Base-by-base conservation (phyloP, 805 yeast species). In the Candida stauntonica region DNA sequence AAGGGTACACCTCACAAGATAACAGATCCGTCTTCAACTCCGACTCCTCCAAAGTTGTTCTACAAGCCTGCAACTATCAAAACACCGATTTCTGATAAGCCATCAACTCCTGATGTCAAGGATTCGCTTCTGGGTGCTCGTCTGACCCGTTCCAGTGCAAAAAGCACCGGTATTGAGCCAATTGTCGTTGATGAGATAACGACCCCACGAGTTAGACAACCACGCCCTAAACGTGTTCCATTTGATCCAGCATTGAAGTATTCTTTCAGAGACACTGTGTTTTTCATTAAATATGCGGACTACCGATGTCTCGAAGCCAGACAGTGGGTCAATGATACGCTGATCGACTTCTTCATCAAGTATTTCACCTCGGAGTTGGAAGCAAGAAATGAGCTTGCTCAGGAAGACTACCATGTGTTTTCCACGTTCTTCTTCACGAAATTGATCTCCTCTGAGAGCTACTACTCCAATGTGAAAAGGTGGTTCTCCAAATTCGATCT, bases 321-420 rank as follows among this genome's bases (percentile, higher is more conserved):
- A 33, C 86, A 84, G 45, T 91, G 95, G 89, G 75, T 93, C 34
- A 91, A 93, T 62, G 99, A 93, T 54, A 75, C 83, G 0, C 66
- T 93, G 35, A 81, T 93, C 39, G 96, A 87, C 58, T 91, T 91
- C 56, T 88, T 86, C 52, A 67, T 86, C 20, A 77, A 75, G 41
- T 81, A 70, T 54, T 74, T 72, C 46, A 67, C 76, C 7, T 75
- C 67, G 52, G 57, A 50, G 35, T 52, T 55, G 29, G 35, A 26
- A 4, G 29, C 50, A 38, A 32, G 59, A 36, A 33, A 42, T 44
- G 37, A 67, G 62, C 44, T 68, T 9, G 19, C 47, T n/a, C 42
- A 44, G 12, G 54, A 62, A 7, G 68, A 73, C 4, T 73, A 67
- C 2, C 69, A 73, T 50, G 68, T 88, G 2, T 75, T 93, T 59